A percentile compares a stretch with the other conserved stretches of the same genome.
These are phyloP conservation scores for Scutellaria baicalensis DNA, from an alignment of 257 asterid genomes.

Conservation along the genomic window DNA sequence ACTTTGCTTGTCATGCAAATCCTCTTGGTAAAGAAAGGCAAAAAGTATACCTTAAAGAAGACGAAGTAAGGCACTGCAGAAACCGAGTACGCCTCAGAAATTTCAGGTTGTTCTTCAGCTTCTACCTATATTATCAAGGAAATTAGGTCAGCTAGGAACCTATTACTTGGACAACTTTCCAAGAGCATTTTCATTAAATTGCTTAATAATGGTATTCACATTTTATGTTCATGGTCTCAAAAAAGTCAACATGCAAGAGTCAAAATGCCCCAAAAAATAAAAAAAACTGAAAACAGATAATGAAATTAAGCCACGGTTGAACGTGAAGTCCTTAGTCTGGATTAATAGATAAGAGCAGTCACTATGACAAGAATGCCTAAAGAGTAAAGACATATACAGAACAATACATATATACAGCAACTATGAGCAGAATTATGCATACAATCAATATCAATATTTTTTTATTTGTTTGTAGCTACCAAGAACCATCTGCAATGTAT, in stretches of 20 bases:
- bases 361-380: background rate
- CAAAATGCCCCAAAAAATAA: background rate
- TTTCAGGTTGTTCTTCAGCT: conserved; percentile 98
- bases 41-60: conserved; percentile 66
- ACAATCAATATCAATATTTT: background rate
- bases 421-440: background rate
- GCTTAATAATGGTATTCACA: background rate
- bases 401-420: background rate
- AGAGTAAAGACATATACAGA: background rate
- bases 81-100: conserved; percentile 78
- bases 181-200: background rate
- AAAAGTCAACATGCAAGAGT: background rate
- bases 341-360: background rate
- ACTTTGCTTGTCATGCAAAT: background rate
- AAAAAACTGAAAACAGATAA: background rate
- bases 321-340: conserved; percentile 9
- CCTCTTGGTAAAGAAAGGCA: background rate
- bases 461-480: background rate
- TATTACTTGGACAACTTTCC: background rate
- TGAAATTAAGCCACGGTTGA: background rate
- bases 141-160: background rate
- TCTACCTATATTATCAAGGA: conserved; percentile 56
- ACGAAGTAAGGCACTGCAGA: conserved; percentile 92
- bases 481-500: background rate
- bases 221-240: background rate